Base-by-base conservation (phyloP, 208 protist species). In the Crithidia thermophila region DNA sequence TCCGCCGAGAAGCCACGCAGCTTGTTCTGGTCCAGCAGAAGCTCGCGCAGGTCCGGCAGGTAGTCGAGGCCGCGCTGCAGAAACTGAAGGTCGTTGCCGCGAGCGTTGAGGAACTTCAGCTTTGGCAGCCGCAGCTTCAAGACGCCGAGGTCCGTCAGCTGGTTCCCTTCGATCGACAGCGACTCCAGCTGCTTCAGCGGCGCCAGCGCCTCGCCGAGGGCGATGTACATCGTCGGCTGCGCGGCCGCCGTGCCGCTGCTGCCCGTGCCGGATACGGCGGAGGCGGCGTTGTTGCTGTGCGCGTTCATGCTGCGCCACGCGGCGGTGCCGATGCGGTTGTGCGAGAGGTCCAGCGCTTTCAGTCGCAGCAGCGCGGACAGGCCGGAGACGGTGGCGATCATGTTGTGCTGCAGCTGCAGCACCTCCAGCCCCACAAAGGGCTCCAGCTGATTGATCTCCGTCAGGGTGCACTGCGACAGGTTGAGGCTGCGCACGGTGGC, bases 1-100 rank as follows among this genome's bases (percentile, higher is more conserved):
- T 94, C 76, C 1, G 50, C 37, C 8, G 75, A 74, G 21, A 97
- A 25, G 13, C 42, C 40, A 20, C 90, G 84, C 56, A 98, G 78
- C 42, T 88, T 91, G 80, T 98, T 98, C 58, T 93, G 85, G 64
- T 97, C 91, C 30, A 98, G 86, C 9, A 97, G 77, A 21, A 98
- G 67, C 75, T 97, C 92, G 7, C 84, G 93, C n/a, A 98, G 81
- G 16, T 93, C 75, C 0, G 72, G 69, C 11, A 97, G 64, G 27
- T 67, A 43, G 23, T 85, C 72, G 13, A 98, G 69, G n/a, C 90
- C 89, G 20, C 66, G 67, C n/a, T 94, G 91, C 39, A 98, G 37
- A 20, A 75, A 75, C 57, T 78, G 50, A 33, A 98, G 79, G 27
- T 97, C 92, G 78, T 98, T 98, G 25, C 75, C 69, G 50, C 87